These are phyloP conservation scores for Cladophialophora carrionii DNA, from an alignment of 2,329 filamentous ascomycete species.

Conservation along the genomic window DNA sequence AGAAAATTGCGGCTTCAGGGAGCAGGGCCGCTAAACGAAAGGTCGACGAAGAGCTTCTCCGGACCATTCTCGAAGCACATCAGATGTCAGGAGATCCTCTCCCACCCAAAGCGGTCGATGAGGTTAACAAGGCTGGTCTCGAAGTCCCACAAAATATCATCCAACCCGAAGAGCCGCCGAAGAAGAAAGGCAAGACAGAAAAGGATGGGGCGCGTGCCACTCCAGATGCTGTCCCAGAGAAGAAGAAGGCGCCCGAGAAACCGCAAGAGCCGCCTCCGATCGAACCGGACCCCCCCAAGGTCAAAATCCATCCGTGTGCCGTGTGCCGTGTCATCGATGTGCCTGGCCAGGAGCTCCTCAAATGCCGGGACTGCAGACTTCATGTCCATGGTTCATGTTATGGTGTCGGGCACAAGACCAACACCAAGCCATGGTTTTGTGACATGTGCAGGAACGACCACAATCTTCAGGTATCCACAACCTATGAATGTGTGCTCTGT, in stretches of 20 bases:
- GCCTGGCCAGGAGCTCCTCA: constrained; percentile 70
- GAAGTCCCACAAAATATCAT: constrained; percentile 43
- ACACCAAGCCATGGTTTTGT: constrained; percentile 82
- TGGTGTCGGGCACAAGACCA: constrained; percentile 65
- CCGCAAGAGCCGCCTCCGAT: constrained; percentile 60
- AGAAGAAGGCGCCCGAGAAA: constrained; percentile 66
- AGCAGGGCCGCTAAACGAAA: constrained; percentile 84
- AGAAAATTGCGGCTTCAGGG: constrained; percentile 79
- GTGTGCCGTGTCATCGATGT: constrained; percentile 78
- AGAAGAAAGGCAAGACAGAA: constrained; percentile 63
- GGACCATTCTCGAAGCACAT: constrained; percentile 51
- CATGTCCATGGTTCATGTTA: constrained; percentile 93
- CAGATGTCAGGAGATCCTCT: constrained; percentile 50
- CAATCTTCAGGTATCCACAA: constrained; percentile 86
- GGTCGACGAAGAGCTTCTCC: constrained; percentile 81
- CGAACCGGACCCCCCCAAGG: constrained; percentile 76
- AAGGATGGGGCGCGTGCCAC: constrained; percentile 54
- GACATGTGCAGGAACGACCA: constrained; percentile 96
- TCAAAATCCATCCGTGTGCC: constrained; percentile 78
- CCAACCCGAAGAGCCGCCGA: constrained; percentile 54
- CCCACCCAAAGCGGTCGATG: constrained; percentile 48
- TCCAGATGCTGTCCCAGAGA: constrained; percentile 51
- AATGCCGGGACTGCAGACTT: constrained; percentile 84
- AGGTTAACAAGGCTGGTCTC: constrained; percentile 50
- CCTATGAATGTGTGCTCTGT: constrained; percentile 91